Evolutionary conservation across 768 basidiomycete species (phyloP), one percentile per base, ranked within the genome.

Genomic region (Kwoniella europaea): DNA sequence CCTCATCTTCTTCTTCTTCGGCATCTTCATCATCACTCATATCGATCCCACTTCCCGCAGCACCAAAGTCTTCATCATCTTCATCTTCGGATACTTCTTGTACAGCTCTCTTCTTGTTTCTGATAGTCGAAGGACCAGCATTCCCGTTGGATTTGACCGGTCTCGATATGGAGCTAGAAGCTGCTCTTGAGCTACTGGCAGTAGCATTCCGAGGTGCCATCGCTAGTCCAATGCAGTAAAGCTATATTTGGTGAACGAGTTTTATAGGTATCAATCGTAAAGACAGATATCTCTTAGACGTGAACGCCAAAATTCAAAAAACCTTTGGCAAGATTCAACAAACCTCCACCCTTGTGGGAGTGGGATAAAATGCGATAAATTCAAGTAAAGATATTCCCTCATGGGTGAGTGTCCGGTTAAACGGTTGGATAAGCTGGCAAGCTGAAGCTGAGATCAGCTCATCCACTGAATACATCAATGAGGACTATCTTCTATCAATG

Each of bases 81-180:
- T 77, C 79, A 56, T 73, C 76, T 15, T 52, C 68, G 5, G 62
- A 64, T 4, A 70, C 56, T 43, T 70, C 68, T 44, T 70, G 63
- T 3, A 60, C 68, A 2, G 68, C 68, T 58, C 68, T 24, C 57
- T 70, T 70, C 63, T 65, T 70, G 52, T 46, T 60, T 68, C 63
- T 68, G 41, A 68, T 4, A n/a, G 54, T 46, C 10, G 68, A 70
- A 12, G 68, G 63, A 57, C 68, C 68, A n/a, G 68, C 68, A 10
- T 46, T 29, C 10, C 63, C 63, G n/a, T 62, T 67, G 4, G 35
- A 22, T 18, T 50, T 50, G 2, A 18, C 46, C 18, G 18, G 46
- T 50, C 46, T 9, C 7, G 55, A 6, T 12, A 29, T 55, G 5
- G 43, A 44, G 53, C 44, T 41, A 4, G 63, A 43, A 22, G 68